Evolutionary conservation across 768 basidiomycete genomes (phyloP).

Genomic region (Candolleomyces eurysporus): DNA sequence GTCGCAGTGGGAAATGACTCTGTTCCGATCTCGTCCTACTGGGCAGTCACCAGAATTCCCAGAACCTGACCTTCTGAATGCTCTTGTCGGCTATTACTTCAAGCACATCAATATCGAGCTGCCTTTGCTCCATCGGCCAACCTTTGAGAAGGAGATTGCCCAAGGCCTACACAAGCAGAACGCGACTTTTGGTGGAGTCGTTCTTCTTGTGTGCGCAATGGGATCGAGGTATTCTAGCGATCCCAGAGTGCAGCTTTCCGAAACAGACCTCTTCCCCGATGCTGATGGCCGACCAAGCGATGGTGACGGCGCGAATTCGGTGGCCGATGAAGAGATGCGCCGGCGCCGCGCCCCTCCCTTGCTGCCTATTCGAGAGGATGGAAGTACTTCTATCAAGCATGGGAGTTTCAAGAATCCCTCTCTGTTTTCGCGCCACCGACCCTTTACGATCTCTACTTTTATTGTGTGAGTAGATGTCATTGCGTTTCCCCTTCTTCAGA

Average conservation of each 20-base stretch:
- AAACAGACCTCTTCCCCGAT: slow-evolving; percentile 18
- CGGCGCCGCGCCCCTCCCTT: neutral
- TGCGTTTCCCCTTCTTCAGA: slow-evolving; percentile 17
- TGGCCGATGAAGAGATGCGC: neutral
- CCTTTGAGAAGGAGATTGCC: slow-evolving; percentile 52
- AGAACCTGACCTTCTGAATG: slow-evolving; percentile 41
- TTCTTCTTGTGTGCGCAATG: slow-evolving; percentile 65
- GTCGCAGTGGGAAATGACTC: slow-evolving; percentile 36
- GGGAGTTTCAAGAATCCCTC: slow-evolving; percentile 44
- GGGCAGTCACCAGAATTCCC: slow-evolving; percentile 35
- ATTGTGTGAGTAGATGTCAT: slow-evolving; percentile 41
- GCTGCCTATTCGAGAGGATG: slow-evolving; percentile 48
- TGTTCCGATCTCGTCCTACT: slow-evolving; percentile 16
- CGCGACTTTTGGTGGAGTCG: slow-evolving; percentile 47
- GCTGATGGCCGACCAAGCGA: slow-evolving; percentile 8
- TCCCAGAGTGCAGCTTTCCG: slow-evolving; percentile 30
- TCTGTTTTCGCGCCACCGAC: slow-evolving; percentile 51
- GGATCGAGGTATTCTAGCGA: slow-evolving; percentile 58
- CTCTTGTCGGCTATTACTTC: slow-evolving; percentile 62
- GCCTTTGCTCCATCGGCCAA: slow-evolving; percentile 67
- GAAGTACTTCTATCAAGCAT: slow-evolving; percentile 59
- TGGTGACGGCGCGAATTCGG: neutral
- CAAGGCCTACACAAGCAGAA: slow-evolving; percentile 48
- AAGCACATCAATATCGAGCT: slow-evolving; percentile 42
- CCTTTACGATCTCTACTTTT: slow-evolving; percentile 70